Evolutionary conservation across 805 yeast species (phyloP), one percentile per base, ranked within the genome.

Genomic region (Barnettozyma botsteinii): DNA sequence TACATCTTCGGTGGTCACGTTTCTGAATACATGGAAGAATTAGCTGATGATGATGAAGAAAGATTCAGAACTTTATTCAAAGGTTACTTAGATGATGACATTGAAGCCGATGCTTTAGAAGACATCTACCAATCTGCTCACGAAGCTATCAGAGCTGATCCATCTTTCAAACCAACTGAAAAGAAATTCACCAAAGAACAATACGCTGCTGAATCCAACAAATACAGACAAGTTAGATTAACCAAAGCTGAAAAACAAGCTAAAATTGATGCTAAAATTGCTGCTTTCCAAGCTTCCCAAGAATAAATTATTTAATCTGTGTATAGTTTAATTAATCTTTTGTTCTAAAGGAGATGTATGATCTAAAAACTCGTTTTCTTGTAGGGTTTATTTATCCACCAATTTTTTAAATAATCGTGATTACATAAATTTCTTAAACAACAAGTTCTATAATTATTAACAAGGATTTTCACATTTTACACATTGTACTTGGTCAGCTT

Each of bases 1-100:
- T 93, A 93, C 95, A 93, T 93, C 79, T 84, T 91, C 68, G 98
- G 95, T 79, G 98, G 98, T 73, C 98, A 93, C 85, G 89, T 93
- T 66, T 82, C 98, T 66, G 98, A 93, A 81, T 93, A 93, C 93
- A 93, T 93, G 96, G 98, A 93, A 81, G 98, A 91, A 80, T 85
- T 93, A 70, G 91, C 93, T 72, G 98, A 93, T 66, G 98, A 91
- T 72, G 98, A 91, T 84, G 98, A 91, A 79, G 98, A 91, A 81
- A 91, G 93, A 78, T 91, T 81, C 96, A 81, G 81, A 72, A 79
- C 85, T 67, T 79, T 91, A 68, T 91, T 91, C 95, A 82, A 85
- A 78, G 79, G 88, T 63, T 93, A 93, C 91, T 70, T 93, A 59
- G 96, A 81, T 60, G 97, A 91, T 64, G 98, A 87, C 70, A 78